These are phyloP conservation scores for Aspergillus brasiliensis DNA, from an alignment of 2,329 filamentous ascomycete species.

Conservation along the genomic window DNA sequence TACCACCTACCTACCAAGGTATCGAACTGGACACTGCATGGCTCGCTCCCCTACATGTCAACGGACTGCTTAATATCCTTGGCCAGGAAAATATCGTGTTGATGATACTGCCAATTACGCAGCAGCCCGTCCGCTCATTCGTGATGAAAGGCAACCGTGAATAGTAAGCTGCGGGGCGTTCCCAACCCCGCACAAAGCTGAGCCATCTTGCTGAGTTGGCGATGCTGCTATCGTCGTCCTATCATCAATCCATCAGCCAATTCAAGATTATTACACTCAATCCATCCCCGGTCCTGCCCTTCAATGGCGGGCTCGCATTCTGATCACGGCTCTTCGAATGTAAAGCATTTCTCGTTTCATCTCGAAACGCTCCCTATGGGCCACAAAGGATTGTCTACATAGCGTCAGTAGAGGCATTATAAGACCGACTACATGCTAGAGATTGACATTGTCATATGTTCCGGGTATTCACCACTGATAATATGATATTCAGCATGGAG, in stretches of 20 bases:
- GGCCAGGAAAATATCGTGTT: background rate
- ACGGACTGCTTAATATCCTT: background rate
- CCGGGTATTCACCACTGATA: too few species aligned
- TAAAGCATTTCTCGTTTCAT: background rate
- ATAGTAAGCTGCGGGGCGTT: slow-evolving; percentile 8
- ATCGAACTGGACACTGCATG: background rate
- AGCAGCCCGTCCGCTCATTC: background rate
- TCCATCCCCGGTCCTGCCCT: background rate
- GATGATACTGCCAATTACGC: background rate
- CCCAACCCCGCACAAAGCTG: slow-evolving; percentile 21
- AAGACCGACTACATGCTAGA: background rate
- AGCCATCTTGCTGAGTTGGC: slow-evolving; percentile 20
- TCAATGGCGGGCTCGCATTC: background rate
- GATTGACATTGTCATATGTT: too few species aligned
- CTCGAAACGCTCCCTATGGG: background rate
- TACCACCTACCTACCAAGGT: background rate
- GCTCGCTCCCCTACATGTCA: background rate
- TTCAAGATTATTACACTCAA: slow-evolving; percentile 18
- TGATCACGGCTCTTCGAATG: background rate
- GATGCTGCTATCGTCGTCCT: slow-evolving; percentile 11
- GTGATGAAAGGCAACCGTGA: background rate
- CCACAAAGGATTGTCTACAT: background rate
- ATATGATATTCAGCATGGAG: background rate
- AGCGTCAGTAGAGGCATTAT: background rate
- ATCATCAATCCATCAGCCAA: slow-evolving; percentile 4